phyloP scores from a whole-genome alignment of 495 filamentous ascomycete species.

The Aspergillus homomorphus region DNA sequence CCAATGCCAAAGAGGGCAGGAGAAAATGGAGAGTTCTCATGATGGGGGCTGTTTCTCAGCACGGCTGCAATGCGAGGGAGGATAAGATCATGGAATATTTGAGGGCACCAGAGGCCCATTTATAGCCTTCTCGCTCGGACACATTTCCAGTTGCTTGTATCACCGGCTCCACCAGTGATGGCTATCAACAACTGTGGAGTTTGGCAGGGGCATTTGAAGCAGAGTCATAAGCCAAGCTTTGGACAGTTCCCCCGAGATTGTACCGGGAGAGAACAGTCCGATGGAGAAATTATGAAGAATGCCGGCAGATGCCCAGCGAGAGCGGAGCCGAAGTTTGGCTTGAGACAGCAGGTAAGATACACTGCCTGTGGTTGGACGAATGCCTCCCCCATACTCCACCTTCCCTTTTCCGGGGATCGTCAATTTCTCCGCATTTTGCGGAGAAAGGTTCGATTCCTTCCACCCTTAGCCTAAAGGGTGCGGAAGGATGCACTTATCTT shows the following conservation, averaged over 20 bases:
- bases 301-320: not conserved
- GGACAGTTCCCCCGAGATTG: not conserved
- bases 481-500: too few species aligned
- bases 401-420: not conserved
- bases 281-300: not conserved
- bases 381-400: not conserved
- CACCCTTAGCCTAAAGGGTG: too few species aligned
- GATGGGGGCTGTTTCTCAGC: not conserved
- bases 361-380: too few species aligned
- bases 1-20: slow-evolving; percentile 23
- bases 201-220: not conserved
- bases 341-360: too few species aligned
- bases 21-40: slow-evolving; percentile 17
- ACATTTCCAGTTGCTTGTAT: not conserved
- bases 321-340: too few species aligned
- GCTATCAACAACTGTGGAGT: not conserved
- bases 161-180: not conserved
- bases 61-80: not conserved
- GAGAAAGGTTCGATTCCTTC: not conserved
- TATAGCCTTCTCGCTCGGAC: not conserved
- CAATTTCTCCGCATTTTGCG: not conserved
- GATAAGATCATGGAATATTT: not conserved
- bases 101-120: not conserved
- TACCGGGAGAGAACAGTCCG: not conserved
- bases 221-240: not conserved